Evolutionary conservation across 257 asterid genomes (phyloP).

Genomic region (Solanum etuberosum): DNA sequence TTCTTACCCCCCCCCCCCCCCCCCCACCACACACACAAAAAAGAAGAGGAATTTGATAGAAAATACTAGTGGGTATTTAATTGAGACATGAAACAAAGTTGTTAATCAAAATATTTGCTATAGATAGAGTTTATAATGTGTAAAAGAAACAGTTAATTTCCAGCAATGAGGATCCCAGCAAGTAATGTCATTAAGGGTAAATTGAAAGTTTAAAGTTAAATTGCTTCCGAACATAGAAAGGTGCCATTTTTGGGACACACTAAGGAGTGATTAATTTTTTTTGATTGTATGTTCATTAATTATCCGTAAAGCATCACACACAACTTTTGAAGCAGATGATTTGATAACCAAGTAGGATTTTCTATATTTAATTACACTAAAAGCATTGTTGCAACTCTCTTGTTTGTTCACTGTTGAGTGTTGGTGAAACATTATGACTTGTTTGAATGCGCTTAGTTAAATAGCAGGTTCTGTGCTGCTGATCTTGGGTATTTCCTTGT

Average conservation of each 20-base stretch:
- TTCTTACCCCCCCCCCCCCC: neutral
- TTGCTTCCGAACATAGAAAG: neutral
- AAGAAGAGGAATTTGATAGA: neutral
- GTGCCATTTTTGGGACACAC: neutral
- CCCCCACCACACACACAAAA: neutral
- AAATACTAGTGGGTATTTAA: neutral
- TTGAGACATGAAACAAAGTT: neutral
- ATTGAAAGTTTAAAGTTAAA: neutral
- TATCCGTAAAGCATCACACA: neutral
- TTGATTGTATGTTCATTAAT: neutral
- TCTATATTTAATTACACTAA: neutral
- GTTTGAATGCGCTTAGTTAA: neutral
- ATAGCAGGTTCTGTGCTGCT: neutral
- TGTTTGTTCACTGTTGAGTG: neutral
- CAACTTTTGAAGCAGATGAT: neutral
- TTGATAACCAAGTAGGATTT: neutral
- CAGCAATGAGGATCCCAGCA: neutral
- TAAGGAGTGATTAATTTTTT: neutral
- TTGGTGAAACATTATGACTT: neutral
- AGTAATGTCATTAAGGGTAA: neutral
- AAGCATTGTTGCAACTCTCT: neutral
- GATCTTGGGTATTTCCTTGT: neutral
- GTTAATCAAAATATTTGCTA: neutral
- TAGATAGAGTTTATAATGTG: neutral
- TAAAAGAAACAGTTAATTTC: neutral